Evolutionary conservation across 2,329 filamentous ascomycete genomes (phyloP).

Genomic region (Phyllosticta citriasiana): DNA sequence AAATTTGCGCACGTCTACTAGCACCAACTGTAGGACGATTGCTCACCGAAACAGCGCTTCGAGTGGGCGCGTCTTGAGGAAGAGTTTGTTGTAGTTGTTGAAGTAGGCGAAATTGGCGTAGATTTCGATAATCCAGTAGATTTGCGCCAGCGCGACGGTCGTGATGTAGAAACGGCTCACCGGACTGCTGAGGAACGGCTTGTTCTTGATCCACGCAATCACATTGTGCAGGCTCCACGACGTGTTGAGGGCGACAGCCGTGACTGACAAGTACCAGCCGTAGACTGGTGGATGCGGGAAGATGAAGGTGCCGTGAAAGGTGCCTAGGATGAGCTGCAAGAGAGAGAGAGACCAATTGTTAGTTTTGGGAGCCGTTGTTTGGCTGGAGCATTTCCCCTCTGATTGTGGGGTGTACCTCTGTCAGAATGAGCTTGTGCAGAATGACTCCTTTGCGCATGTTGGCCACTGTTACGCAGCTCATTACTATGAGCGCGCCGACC

Average conservation of each 20-base stretch:
- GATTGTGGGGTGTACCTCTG: slow-evolving; percentile 28
- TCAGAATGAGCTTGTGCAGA: slow-evolving; percentile 42
- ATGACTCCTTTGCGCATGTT: slow-evolving; percentile 40
- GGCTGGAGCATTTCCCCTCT: neutral
- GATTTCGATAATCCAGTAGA: slow-evolving; percentile 57
- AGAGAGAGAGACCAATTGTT: neutral
- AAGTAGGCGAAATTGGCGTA: slow-evolving; percentile 58
- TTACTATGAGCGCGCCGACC: slow-evolving; percentile 36
- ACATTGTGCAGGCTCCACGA: slow-evolving; percentile 57
- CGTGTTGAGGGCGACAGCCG: slow-evolving; percentile 51
- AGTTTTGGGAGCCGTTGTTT: neutral
- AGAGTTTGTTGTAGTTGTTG: slow-evolving; percentile 44
- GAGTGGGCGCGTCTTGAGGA: slow-evolving; percentile 45
- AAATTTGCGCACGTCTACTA: neutral
- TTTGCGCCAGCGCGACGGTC: slow-evolving; percentile 48
- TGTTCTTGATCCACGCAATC: slow-evolving; percentile 58
- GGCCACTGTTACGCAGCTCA: slow-evolving; percentile 38
- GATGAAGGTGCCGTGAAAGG: slow-evolving; percentile 50
- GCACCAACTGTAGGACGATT: neutral
- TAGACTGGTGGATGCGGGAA: slow-evolving; percentile 47
- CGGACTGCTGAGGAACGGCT: slow-evolving; percentile 45
- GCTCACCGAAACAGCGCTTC: slow-evolving; percentile 49
- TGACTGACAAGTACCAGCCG: slow-evolving; percentile 54
- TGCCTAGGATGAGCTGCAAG: slow-evolving; percentile 43
- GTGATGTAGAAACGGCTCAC: slow-evolving; percentile 48